These are phyloP conservation scores for Heritiera fomes DNA, from an alignment of 345 rosid species.

Conservation along the genomic window DNA sequence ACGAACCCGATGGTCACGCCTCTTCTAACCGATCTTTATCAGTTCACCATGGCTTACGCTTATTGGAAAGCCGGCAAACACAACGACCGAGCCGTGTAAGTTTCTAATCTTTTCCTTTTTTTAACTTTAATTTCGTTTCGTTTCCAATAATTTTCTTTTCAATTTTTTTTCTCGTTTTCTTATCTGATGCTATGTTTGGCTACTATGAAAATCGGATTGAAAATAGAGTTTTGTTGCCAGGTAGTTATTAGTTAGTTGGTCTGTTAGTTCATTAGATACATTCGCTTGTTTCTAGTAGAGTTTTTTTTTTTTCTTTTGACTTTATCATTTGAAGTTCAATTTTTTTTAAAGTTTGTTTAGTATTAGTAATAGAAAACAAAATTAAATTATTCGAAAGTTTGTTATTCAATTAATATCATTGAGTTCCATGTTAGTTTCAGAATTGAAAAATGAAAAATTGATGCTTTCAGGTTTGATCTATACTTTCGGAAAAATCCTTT, in stretches of 20 bases:
- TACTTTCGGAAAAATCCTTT: conserved; percentile 96
- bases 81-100: conserved; percentile 77
- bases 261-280: neutral
- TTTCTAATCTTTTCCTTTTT: neutral
- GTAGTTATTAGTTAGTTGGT: neutral
- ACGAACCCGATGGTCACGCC: conserved; percentile 97
- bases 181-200: neutral
- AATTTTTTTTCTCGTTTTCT: neutral
- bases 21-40: conserved; percentile 91
- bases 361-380: neutral
- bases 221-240: neutral
- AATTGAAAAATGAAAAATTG: conserved; percentile 3
- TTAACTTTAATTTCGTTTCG: neutral
- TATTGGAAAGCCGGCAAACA: conserved; percentile 97
- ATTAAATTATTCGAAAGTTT: neutral
- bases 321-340: neutral
- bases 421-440: neutral
- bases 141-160: neutral
- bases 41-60: conserved; percentile 98
- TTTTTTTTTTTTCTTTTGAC: neutral
- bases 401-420: neutral
- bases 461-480: conserved; percentile 72
- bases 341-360: neutral
- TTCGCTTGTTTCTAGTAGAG: neutral
- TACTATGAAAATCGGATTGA: conserved; percentile 8